A percentile compares a stretch with the other conserved stretches of the same genome.
Conservation (phyloP, 106 monocot species). For the Narthecium ossifragum region DNA sequence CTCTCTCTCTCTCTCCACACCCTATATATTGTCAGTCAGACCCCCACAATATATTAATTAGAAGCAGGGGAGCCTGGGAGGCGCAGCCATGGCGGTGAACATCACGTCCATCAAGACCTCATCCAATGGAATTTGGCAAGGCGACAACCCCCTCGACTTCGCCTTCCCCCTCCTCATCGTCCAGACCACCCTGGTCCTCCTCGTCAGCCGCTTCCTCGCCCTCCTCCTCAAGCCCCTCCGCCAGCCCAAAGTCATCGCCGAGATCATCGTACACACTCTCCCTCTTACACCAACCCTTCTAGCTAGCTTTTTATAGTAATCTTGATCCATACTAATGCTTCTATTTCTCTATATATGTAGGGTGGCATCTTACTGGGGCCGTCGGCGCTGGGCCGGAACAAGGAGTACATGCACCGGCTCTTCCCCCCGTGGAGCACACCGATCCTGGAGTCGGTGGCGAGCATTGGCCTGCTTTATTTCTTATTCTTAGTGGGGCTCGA, state of each 20-base stretch:
- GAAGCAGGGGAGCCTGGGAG: no score
- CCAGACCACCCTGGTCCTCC: slow-evolving; percentile 53
- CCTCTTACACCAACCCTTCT: not conserved
- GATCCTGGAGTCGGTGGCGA: slow-evolving; percentile 61
- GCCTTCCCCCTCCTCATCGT: slow-evolving; percentile 79
- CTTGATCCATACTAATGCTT: not conserved
- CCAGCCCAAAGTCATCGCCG: slow-evolving; percentile 86
- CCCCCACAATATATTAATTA: no score
- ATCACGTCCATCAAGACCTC: slow-evolving; percentile 62
- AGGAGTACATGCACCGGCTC: slow-evolving; percentile 34
- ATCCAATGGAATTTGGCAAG: slow-evolving; percentile 80
- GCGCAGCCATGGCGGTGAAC: slow-evolving; percentile 26
- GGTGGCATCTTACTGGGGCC: slow-evolving; percentile 76
- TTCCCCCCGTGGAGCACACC: slow-evolving; percentile 78
- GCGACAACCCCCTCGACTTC: slow-evolving; percentile 71
- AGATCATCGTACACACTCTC: slow-evolving; percentile 35
- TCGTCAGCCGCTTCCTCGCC: slow-evolving; percentile 63
- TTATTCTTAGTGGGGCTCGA: slow-evolving; percentile 84
- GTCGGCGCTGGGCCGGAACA: slow-evolving; percentile 70
- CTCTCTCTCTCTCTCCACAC: no score
- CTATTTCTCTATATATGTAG: slow-evolving; percentile 7
- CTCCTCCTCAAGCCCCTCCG: slow-evolving; percentile 71
- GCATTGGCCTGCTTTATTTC: slow-evolving; percentile 82
- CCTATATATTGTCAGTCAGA: no score
- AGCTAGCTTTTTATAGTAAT: slow-evolving; percentile 1